A percentile compares a stretch with the other conserved stretches of the same genome.
Conservation (phyloP, 495 filamentous ascomycete genomes). For the Tuber borchii region DNA sequence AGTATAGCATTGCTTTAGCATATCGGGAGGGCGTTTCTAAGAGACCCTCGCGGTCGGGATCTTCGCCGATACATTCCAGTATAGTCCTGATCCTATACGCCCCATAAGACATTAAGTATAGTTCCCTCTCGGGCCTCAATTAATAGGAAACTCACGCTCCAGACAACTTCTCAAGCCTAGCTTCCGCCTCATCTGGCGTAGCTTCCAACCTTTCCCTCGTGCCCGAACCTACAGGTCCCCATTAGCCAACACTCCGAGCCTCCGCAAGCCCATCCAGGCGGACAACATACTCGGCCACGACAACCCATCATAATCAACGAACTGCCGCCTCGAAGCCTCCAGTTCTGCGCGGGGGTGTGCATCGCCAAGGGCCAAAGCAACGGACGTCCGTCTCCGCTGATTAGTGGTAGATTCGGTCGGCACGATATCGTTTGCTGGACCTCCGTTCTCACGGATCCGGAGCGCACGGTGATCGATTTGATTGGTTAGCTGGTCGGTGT, state of each 20-base stretch:
- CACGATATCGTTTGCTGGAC: background rate
- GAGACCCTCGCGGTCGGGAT: slow-evolving; percentile 82
- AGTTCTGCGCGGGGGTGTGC: slow-evolving; percentile 3
- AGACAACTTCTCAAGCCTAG: slow-evolving; percentile 66
- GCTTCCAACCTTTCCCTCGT: slow-evolving; percentile 76
- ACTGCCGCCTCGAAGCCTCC: slow-evolving; percentile 45
- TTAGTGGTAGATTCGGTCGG: background rate
- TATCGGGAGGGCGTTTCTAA: slow-evolving; percentile 80
- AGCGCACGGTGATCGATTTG: background rate
- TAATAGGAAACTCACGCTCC: slow-evolving; percentile 51
- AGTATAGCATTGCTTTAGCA: slow-evolving; percentile 91
- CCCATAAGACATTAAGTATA: background rate
- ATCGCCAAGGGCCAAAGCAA: background rate
- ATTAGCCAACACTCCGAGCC: slow-evolving; percentile 1
- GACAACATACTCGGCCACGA: slow-evolving; percentile 58
- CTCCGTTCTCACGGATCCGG: background rate
- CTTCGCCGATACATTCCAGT: slow-evolving; percentile 89
- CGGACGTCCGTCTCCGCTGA: background rate
- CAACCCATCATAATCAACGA: slow-evolving; percentile 68
- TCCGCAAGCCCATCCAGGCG: background rate
- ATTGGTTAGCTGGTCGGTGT: background rate
- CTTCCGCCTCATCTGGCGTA: slow-evolving; percentile 63
- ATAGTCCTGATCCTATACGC: slow-evolving; percentile 59
- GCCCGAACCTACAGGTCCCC: slow-evolving; percentile 54
- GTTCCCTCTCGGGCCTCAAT: background rate